Conservation (phyloP, 768 basidiomycete species). For the Suillus subaureus region DNA sequence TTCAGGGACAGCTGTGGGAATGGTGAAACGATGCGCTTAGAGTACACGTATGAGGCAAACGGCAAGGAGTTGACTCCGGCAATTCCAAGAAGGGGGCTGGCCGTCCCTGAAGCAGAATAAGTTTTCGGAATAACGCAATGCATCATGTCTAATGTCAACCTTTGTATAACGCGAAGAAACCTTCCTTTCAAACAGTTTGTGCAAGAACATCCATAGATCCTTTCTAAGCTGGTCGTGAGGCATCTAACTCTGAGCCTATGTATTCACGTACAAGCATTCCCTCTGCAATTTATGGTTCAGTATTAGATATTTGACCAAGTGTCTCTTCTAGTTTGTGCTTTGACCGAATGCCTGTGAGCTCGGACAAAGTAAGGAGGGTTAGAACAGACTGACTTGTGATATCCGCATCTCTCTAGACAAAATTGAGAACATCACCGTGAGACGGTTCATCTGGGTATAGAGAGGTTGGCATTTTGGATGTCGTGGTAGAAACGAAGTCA, state of each 20-base stretch:
- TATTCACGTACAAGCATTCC: conserved; percentile 81
- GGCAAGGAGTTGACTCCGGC: conserved; percentile 96
- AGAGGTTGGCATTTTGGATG: too few relatives aligned
- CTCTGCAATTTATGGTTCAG: conserved; percentile 43
- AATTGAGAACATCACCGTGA: too few relatives aligned
- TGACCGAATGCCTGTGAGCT: too few relatives aligned
- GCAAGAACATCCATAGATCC: conserved; percentile 90
- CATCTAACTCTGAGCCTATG: not conserved
- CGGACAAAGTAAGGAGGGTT: too few relatives aligned
- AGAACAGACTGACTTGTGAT: too few relatives aligned
- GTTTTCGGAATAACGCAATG: not conserved
- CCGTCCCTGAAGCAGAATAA: conserved; percentile 66
- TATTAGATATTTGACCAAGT: conserved; percentile 2
- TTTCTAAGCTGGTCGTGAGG: conserved; percentile 51
- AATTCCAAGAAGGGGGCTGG: conserved; percentile 87
- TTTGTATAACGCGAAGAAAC: conserved; percentile 93
- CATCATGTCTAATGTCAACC: conserved; percentile 46
- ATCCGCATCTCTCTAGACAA: too few relatives aligned
- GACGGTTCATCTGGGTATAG: too few relatives aligned
- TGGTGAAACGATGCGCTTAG: conserved; percentile 83
- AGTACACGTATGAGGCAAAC: conserved; percentile 87
- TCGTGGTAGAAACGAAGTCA: too few relatives aligned
- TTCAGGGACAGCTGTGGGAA: conserved; percentile 81
- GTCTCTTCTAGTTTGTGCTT: too few relatives aligned
- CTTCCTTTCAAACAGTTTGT: conserved; percentile 84